These are phyloP conservation scores for Lyophyllum semitale DNA, from an alignment of 768 basidiomycete species.

Conservation along the genomic window DNA sequence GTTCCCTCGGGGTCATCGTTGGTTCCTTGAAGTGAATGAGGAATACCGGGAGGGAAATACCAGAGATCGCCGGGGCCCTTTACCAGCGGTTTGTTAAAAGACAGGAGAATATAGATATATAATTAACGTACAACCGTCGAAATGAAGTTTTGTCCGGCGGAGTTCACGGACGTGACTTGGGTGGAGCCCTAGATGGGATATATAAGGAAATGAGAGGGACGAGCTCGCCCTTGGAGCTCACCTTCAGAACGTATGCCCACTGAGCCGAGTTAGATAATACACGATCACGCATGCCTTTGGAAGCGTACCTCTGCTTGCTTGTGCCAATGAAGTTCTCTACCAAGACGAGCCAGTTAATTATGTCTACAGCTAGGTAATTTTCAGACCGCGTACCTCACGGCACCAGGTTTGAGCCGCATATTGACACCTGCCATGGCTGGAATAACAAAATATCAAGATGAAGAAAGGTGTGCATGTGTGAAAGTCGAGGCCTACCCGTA, in stretches of 20 bases:
- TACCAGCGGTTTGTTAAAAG: neutral
- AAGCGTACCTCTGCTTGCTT: slow-evolving; percentile 42
- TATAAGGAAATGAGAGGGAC: neutral
- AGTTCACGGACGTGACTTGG: slow-evolving; percentile 49
- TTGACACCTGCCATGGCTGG: slow-evolving; percentile 48
- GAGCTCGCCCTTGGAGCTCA: slow-evolving; percentile 4
- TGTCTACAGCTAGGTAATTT: neutral
- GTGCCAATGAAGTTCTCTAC: slow-evolving; percentile 58
- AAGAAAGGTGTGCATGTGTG: neutral
- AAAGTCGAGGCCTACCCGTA: slow-evolving; percentile 28
- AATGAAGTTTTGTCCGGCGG: slow-evolving; percentile 49
- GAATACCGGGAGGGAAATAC: slow-evolving; percentile 59
- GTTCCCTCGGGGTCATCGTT: slow-evolving; percentile 44
- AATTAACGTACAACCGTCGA: slow-evolving; percentile 45
- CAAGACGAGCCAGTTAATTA: neutral
- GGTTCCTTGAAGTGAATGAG: slow-evolving; percentile 57
- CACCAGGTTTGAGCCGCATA: slow-evolving; percentile 53
- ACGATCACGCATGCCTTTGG: neutral
- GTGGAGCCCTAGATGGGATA: slow-evolving; percentile 38
- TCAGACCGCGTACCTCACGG: slow-evolving; percentile 37
- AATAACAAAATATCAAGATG: slow-evolving; percentile 10
- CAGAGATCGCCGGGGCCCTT: slow-evolving; percentile 52
- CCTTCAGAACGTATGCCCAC: slow-evolving; percentile 55
- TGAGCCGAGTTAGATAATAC: slow-evolving; percentile 19
- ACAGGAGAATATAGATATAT: neutral